phyloP scores from a whole-genome alignment of 208 protist genomes.

The Leishmania tropica region DNA sequence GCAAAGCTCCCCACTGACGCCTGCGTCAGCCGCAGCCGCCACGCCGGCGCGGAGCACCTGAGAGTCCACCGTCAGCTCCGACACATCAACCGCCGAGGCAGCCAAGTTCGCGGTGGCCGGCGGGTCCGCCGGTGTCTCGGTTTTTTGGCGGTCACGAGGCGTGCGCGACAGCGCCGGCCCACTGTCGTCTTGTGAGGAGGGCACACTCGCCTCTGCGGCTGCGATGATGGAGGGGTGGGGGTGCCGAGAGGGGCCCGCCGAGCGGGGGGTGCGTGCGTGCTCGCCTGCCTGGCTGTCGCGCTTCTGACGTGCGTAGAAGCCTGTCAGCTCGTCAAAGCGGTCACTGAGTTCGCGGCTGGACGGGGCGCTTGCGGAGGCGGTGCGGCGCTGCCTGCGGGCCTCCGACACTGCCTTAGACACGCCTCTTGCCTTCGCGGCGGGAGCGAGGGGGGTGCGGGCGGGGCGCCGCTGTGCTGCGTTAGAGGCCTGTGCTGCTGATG shows the following conservation, averaged over 20 bases:
- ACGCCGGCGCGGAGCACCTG: constrained; percentile 14
- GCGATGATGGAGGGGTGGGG: neutral
- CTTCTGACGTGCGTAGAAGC: constrained; percentile 57
- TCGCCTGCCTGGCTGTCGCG: constrained; percentile 21
- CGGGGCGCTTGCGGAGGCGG: constrained; percentile 49
- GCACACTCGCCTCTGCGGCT: neutral
- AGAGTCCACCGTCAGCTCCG: constrained; percentile 46
- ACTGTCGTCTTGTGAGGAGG: neutral
- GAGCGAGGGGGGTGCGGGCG: constrained; percentile 14
- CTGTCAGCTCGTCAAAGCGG: constrained; percentile 67
- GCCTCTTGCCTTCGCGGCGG: neutral
- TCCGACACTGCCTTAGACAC: neutral
- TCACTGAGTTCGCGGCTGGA: constrained; percentile 60
- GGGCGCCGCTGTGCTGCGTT: neutral
- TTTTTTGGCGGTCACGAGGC: neutral
- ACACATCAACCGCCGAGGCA: constrained; percentile 61
- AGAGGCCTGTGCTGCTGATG: neutral
- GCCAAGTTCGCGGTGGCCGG: neutral
- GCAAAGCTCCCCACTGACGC: neutral
- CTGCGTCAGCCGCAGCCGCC: constrained; percentile 4
- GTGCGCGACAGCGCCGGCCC: neutral
- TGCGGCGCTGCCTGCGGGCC: constrained; percentile 37
- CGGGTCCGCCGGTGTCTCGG: neutral
- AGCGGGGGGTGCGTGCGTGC: constrained; percentile 25
- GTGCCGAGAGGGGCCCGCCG: neutral